Conservation (phyloP, 169 alveolate species). For the Ichthyophthirius multifiliis region DNA sequence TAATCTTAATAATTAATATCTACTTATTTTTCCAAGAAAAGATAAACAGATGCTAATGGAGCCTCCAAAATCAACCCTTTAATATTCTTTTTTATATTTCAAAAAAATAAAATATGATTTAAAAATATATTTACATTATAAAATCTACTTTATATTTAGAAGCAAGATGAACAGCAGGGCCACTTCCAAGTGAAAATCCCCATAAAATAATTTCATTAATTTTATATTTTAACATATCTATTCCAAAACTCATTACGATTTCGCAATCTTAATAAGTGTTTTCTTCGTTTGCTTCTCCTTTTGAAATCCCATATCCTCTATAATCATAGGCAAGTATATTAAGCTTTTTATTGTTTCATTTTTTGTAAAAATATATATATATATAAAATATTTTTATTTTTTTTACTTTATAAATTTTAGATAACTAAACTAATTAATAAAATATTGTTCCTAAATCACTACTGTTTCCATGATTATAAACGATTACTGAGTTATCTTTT, state of each 20-base stretch:
- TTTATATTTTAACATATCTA: neutral
- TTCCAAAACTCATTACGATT: conserved; percentile 17
- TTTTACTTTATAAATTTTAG: conserved; percentile 13
- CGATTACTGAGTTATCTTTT: neutral
- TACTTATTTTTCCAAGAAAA: conserved; percentile 6
- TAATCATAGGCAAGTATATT: conserved; percentile 42
- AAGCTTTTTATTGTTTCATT: neutral
- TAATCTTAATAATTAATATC: neutral
- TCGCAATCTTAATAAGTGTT: conserved; percentile 35
- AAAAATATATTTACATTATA: neutral
- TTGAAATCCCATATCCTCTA: conserved; percentile 39
- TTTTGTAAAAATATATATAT: neutral
- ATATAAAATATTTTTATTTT: neutral
- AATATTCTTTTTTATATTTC: neutral
- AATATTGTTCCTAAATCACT: conserved; percentile 39
- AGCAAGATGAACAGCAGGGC: conserved; percentile 33
- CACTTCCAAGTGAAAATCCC: conserved; percentile 41
- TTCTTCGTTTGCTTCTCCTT: conserved; percentile 20
- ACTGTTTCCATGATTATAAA: conserved; percentile 46
- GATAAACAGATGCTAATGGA: conserved; percentile 32
- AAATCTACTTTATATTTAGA: conserved; percentile 1
- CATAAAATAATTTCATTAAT: conserved; percentile 26
- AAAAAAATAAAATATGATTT: neutral
- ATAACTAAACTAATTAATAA: neutral
- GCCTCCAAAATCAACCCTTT: conserved; percentile 41